Conservation (phyloP, 345 rosid species). For the Bruguiera parviflora region DNA sequence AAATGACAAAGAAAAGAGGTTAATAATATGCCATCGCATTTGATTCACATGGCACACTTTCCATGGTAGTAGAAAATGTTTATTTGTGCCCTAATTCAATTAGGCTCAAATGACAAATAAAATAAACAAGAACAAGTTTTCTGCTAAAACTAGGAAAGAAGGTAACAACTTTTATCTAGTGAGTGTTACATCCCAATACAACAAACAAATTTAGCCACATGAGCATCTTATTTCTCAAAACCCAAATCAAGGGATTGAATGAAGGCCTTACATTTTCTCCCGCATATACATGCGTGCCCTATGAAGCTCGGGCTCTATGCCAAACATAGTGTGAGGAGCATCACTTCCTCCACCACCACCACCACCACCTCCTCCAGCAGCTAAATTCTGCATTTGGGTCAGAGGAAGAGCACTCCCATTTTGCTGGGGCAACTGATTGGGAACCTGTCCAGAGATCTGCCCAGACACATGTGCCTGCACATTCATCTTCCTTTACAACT, state of each 20-base stretch:
- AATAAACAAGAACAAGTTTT: no score
- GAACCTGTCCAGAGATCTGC: constrained; percentile 55
- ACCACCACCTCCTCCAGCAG: constrained; percentile 17
- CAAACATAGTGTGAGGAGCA: constrained; percentile 23
- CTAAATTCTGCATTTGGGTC: constrained; percentile 52
- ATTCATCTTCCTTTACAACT: constrained; percentile 42
- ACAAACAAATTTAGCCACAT: not conserved
- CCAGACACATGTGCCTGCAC: constrained; percentile 64
- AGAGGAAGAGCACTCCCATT: constrained; percentile 56
- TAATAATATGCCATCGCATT: not conserved
- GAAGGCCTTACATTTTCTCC: constrained; percentile 52
- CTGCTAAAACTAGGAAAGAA: no score
- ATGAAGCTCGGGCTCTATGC: constrained; percentile 46
- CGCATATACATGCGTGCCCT: constrained; percentile 44
- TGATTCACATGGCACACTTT: not conserved
- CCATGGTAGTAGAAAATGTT: not conserved
- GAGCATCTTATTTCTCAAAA: not conserved
- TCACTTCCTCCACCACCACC: constrained; percentile 29
- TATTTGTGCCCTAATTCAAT: no score
- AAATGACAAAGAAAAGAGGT: constrained; percentile 18
- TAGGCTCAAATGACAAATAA: no score
- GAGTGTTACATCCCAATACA: not conserved
- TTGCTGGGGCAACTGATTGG: constrained; percentile 58
- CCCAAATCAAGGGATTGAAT: not conserved
- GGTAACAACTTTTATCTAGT: no score